Evolutionary conservation across 495 filamentous ascomycete species (phyloP).

Genomic region (Achaetomiella virescens): DNA sequence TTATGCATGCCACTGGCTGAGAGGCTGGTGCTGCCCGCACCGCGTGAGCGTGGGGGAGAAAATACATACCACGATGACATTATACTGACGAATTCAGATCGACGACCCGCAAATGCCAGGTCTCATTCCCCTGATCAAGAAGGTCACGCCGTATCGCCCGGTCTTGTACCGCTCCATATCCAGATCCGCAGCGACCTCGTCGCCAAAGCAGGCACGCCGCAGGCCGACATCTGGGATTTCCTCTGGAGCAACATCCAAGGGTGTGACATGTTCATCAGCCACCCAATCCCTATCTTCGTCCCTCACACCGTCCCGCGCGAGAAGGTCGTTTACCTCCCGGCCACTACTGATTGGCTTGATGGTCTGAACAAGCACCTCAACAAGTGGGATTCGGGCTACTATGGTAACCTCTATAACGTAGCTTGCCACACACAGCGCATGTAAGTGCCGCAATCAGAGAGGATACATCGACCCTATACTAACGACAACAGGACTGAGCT

Average conservation of each 20-base stretch:
- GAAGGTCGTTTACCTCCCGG: constrained; percentile 72
- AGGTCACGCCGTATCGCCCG: constrained; percentile 63
- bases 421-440: constrained; percentile 55
- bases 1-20: background rate
- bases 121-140: constrained; percentile 71
- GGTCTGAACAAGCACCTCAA: constrained; percentile 76
- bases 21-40: background rate
- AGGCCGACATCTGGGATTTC: constrained; percentile 70
- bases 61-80: background rate
- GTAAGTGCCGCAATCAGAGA: constrained; percentile 28
- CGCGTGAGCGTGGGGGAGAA: constrained; percentile 3
- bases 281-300: constrained; percentile 74
- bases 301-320: constrained; percentile 59
- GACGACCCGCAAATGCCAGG: constrained; percentile 89
- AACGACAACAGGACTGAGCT: constrained; percentile 50
- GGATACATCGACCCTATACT: background rate
- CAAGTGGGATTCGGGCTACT: constrained; percentile 69
- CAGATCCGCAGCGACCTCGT: constrained; percentile 75
- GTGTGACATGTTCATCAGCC: constrained; percentile 77
- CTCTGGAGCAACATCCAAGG: constrained; percentile 66
- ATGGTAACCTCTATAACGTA: constrained; percentile 67
- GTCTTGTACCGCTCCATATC: constrained; percentile 81
- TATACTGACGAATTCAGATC: constrained; percentile 35
- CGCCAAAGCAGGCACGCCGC: constrained; percentile 53
- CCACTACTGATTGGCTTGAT: constrained; percentile 86